phyloP scores from a whole-genome alignment of 495 filamentous ascomycete species.

The Daldinia concentrica region DNA sequence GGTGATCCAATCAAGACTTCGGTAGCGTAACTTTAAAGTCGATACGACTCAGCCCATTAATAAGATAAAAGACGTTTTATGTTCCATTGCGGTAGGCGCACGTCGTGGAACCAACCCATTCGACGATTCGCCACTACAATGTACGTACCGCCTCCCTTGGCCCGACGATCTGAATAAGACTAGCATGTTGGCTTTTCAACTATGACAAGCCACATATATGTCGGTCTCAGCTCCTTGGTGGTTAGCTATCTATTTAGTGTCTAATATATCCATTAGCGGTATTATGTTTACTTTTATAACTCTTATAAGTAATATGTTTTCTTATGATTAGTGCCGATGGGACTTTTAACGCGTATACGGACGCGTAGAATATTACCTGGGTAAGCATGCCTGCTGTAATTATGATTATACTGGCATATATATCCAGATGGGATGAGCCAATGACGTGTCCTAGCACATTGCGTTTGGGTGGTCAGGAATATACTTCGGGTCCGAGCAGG shows the following conservation, averaged over 20 bases:
- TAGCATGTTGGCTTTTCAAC: background rate
- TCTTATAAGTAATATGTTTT: slow-evolving; percentile 11
- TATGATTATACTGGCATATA: slow-evolving; percentile 16
- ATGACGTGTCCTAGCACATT: slow-evolving; percentile 17
- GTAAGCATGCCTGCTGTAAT: background rate
- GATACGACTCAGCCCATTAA: background rate
- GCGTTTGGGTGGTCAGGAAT: slow-evolving; percentile 11
- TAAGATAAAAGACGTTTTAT: slow-evolving; percentile 7
- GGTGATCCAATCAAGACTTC: slow-evolving; percentile 1
- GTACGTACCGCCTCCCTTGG: background rate
- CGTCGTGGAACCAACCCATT: slow-evolving; percentile 8
- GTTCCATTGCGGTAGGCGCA: slow-evolving; percentile 3
- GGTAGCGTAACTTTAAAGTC: background rate
- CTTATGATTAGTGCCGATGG: background rate
- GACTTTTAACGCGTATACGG: slow-evolving; percentile 7
- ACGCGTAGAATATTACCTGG: slow-evolving; percentile 4
- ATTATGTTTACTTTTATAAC: slow-evolving; percentile 10
- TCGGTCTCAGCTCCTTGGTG: background rate
- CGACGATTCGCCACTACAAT: background rate
- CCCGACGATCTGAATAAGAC: background rate
- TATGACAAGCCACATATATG: background rate
- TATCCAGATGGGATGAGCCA: slow-evolving; percentile 16
- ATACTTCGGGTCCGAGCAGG: slow-evolving; percentile 37
- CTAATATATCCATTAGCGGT: background rate
- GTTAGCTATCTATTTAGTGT: too few relatives aligned